Conservation (phyloP, 768 basidiomycete species). For the Russula sp. region DNA sequence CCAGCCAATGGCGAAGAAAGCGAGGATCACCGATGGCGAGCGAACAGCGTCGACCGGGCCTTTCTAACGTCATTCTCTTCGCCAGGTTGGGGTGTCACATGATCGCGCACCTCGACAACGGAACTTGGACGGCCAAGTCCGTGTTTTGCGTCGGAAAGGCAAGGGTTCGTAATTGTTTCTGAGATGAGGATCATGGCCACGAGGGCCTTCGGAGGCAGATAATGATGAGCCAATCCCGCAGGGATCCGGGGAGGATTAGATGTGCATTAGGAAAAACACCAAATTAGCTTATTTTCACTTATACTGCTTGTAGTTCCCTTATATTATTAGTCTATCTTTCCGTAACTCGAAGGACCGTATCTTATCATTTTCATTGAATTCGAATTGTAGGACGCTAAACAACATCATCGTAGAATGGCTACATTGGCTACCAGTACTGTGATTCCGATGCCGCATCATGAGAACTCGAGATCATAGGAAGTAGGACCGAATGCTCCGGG, state of each 20-base stretch:
- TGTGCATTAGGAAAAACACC: neutral
- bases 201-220: neutral
- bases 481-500: neutral
- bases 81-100: slow-evolving; percentile 21
- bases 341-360: slow-evolving; percentile 4
- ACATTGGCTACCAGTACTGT: neutral
- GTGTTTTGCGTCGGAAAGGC: neutral
- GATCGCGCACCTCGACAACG: neutral
- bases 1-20: slow-evolving; percentile 9
- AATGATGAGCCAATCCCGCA: neutral
- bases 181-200: neutral
- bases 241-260: slow-evolving; percentile 11
- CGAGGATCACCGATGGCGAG: slow-evolving; percentile 4
- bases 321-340: slow-evolving; percentile 23
- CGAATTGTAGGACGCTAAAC: neutral
- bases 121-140: neutral
- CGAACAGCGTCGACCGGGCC: slow-evolving; percentile 8
- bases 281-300: slow-evolving; percentile 22
- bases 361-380: neutral
- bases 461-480: neutral
- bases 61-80: slow-evolving; percentile 14
- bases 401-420: neutral
- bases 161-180: neutral
- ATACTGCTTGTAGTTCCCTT: slow-evolving; percentile 19
- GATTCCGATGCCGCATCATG: neutral